phyloP scores from a whole-genome alignment of 768 basidiomycete species.

The Baorangia bicolor region DNA sequence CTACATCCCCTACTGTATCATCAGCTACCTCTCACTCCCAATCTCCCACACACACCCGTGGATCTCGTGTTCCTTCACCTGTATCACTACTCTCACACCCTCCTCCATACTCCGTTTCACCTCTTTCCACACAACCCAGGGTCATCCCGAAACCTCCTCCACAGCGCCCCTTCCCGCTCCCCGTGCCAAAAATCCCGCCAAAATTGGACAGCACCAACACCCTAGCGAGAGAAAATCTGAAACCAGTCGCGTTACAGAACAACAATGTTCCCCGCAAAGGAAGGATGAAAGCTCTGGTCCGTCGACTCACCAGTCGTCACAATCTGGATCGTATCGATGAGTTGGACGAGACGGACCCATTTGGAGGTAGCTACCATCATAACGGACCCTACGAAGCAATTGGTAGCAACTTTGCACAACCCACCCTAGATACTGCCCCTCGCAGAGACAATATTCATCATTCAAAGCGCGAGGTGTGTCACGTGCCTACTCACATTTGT shows the following conservation, averaged over 20 bases:
- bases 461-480: constrained; percentile 24
- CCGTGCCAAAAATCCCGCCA: not conserved
- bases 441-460: not conserved
- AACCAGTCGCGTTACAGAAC: not conserved
- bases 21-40: not conserved
- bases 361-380: constrained; percentile 64
- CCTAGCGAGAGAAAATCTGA: not conserved
- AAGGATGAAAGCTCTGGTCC: constrained; percentile 29
- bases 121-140: not conserved
- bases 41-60: not conserved
- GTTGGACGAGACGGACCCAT: constrained; percentile 72
- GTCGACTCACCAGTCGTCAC: constrained; percentile 24
- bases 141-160: not conserved
- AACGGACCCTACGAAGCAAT: constrained; percentile 74
- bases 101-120: not conserved
- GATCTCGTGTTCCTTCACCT: not conserved
- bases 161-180: not conserved
- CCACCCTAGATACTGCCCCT: constrained; percentile 2
- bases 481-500: not conserved
- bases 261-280: constrained; percentile 12
- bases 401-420: constrained; percentile 21
- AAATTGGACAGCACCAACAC: not conserved
- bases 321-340: constrained; percentile 73
- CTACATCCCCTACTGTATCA: constrained; percentile 7
- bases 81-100: not conserved